Evolutionary conservation across 2,329 filamentous ascomycete species (phyloP), one percentile per base, ranked within the genome.

Genomic region (Monosporascus sp.): DNA sequence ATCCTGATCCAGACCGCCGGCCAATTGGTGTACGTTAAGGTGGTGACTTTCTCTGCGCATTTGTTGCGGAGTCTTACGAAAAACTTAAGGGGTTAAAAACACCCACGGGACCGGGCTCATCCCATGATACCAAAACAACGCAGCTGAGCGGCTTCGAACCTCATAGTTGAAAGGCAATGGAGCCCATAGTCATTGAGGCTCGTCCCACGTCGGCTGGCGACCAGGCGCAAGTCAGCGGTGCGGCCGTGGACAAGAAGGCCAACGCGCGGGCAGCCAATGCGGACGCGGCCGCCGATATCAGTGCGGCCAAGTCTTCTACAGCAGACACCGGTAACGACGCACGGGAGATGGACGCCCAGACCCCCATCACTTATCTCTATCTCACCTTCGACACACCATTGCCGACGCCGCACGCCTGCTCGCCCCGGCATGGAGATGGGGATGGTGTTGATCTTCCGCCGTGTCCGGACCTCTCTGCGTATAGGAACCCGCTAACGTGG

Each of bases 401-500:
- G 1, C 83, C 84, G 2, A 70, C 72, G 48, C 73, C 74, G 24
- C 70, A 49, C 62, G 68, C 55, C 43, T 66, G 36, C n/a, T 51
- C 40, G 19, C 38, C 31, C 55, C 69, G 50, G 52, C 61, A 50
- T 47, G 11, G 19, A 19, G 52, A 44, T 20, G 51, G 53, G 19
- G 41, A 37, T 3, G 61, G 64, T 19, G 64, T 66, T 8, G 56
- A 73, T n/a, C 68, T 79, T 1, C 86, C 86, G 46, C 69, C 77
- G 50, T 75, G 74, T 24, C 90, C 89, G 4, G 77, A 90, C 66
- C 80, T 96, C 26, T 77, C 75, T 36, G 76, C 79, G 54, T 95
- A 84, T 63, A 74, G 69, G 1, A 86, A 88, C 9, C 92, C 92
- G 0, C 85, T 91, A 59, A 75, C 79, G 9, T 96, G 91, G 90